Evolutionary conservation across 352 stramenopile species (phyloP).

Genomic region (Pythium chondricola): DNA sequence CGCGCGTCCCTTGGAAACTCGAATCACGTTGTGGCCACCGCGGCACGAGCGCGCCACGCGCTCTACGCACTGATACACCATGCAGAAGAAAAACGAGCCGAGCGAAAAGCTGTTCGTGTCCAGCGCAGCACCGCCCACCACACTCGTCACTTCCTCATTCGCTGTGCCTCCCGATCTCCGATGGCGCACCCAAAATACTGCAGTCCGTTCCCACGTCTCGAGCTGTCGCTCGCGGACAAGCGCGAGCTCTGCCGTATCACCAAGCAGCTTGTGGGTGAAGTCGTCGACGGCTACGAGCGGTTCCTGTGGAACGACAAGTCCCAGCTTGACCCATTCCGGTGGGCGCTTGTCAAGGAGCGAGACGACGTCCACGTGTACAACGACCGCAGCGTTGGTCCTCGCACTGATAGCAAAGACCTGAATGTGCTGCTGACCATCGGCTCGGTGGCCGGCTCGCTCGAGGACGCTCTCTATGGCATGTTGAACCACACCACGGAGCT

Average conservation of each 20-base stretch:
- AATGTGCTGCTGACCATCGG: constrained; percentile 21
- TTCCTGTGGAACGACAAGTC: constrained; percentile 36
- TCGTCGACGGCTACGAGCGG: constrained; percentile 38
- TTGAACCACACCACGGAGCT: constrained; percentile 31
- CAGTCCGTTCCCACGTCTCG: constrained; percentile 44
- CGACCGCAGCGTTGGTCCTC: constrained; percentile 26
- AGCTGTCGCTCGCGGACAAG: constrained; percentile 47
- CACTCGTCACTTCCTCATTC: constrained; percentile 1
- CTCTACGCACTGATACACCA: no score
- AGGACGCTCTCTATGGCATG: constrained; percentile 58
- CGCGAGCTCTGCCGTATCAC: constrained; percentile 40
- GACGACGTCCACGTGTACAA: constrained; percentile 41
- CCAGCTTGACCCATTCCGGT: constrained; percentile 34
- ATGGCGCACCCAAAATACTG: constrained; percentile 27
- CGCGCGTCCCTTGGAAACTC: no score
- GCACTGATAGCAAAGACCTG: constrained; percentile 8
- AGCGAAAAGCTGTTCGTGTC: no score
- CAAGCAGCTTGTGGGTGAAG: constrained; percentile 45
- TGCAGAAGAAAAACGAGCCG: no score
- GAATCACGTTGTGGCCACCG: no score
- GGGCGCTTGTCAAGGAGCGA: constrained; percentile 42
- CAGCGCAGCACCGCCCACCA: no score
- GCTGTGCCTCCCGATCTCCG: neutral
- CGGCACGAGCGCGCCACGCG: no score
- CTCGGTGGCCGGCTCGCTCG: constrained; percentile 37